phyloP scores from a whole-genome alignment of 2,329 filamentous ascomycete genomes.

The Lachnellula occidentalis region DNA sequence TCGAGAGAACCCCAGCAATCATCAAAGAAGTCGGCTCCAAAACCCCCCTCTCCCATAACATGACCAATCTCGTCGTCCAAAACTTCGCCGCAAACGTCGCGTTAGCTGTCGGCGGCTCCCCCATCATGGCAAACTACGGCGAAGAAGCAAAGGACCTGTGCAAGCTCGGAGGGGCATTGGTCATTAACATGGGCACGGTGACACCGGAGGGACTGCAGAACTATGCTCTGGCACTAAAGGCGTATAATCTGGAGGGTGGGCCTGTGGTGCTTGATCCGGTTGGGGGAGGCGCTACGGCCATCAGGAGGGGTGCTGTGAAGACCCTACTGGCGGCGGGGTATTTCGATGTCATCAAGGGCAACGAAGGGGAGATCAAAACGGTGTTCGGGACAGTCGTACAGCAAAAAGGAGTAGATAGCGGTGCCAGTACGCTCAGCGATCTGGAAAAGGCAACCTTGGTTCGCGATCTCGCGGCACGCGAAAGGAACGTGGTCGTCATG shows the following conservation, averaged over 20 bases:
- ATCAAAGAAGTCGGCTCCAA: constrained; percentile 55
- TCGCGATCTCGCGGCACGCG: constrained; percentile 57
- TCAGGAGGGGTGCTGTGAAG: constrained; percentile 66
- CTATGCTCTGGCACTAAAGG: constrained; percentile 66
- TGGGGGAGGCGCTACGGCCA: constrained; percentile 74
- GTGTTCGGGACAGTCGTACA: constrained; percentile 55
- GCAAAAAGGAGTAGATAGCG: constrained; percentile 83
- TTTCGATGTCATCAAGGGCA: constrained; percentile 88
- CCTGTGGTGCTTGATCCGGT: constrained; percentile 87
- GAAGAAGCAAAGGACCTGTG: constrained; percentile 79
- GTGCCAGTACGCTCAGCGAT: constrained; percentile 46
- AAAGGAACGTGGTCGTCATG: constrained; percentile 71
- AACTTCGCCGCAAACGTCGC: constrained; percentile 93
- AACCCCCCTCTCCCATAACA: constrained; percentile 83
- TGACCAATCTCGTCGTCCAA: constrained; percentile 95
- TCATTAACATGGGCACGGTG: constrained; percentile 93
- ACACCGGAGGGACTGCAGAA: constrained; percentile 68
- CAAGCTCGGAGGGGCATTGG: constrained; percentile 67
- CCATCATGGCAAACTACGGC: constrained; percentile 89
- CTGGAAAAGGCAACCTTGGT: constrained; percentile 59
- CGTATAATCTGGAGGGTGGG: constrained; percentile 72
- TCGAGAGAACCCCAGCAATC: constrained; percentile 33
- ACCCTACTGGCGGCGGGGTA: constrained; percentile 67
- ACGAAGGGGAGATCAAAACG: constrained; percentile 79
- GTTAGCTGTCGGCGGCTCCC: constrained; percentile 75